A percentile compares a stretch with the other conserved stretches of the same genome.
Conservation (phyloP, 2,329 filamentous ascomycete species). For the Penicillium sp. region DNA sequence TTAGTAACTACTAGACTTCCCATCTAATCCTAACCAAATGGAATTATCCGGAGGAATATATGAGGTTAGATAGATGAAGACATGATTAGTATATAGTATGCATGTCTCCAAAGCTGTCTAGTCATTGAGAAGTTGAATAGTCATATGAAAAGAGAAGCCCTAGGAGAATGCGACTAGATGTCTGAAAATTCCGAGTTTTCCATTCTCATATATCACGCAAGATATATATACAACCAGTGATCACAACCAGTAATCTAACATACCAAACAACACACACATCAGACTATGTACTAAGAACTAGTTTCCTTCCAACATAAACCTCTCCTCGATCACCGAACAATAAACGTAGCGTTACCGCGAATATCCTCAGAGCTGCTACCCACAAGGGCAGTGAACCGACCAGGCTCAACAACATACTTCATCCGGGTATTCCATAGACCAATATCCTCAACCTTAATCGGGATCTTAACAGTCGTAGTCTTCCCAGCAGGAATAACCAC, state of each 20-base stretch:
- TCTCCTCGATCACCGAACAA: constrained; percentile 20
- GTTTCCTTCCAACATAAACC: neutral
- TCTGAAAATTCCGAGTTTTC: neutral
- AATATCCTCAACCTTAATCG: constrained; percentile 52
- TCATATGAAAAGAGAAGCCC: neutral
- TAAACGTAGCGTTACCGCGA: constrained; percentile 34
- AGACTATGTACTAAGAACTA: neutral
- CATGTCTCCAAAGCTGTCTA: neutral
- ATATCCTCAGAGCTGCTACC: constrained; percentile 52
- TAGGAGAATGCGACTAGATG: neutral
- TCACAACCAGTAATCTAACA: neutral
- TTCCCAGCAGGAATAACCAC: constrained; percentile 60
- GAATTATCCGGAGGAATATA: neutral
- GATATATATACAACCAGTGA: neutral
- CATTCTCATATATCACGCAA: neutral
- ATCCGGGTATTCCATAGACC: constrained; percentile 61
- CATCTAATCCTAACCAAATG: neutral
- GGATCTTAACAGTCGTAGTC: constrained; percentile 55
- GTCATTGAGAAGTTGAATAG: too few relatives aligned
- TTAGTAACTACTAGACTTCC: neutral
- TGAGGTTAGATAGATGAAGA: neutral
- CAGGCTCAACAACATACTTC: constrained; percentile 72
- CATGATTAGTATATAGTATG: too few relatives aligned
- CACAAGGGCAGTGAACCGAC: constrained; percentile 63
- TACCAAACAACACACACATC: neutral